phyloP scores from a whole-genome alignment of 805 yeast species.

The Wickerhamiella kurtzmanii region DNA sequence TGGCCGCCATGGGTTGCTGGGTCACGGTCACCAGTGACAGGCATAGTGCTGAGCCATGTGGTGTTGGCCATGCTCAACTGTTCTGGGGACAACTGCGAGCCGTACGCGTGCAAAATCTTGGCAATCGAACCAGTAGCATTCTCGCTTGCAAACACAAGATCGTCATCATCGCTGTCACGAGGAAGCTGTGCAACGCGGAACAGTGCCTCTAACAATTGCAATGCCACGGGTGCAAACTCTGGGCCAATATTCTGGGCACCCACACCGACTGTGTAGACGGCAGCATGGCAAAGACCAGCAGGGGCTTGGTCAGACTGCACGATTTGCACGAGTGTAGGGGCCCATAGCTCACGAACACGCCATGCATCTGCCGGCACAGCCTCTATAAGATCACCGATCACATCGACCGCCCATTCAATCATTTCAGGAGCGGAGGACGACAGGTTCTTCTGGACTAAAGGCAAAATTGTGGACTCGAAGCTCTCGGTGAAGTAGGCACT shows the following conservation, averaged over 20 bases:
- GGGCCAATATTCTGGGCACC: constrained; percentile 73
- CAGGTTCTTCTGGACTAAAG: constrained; percentile 48
- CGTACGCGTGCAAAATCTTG: constrained; percentile 56
- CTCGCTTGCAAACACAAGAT: constrained; percentile 76
- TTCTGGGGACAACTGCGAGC: constrained; percentile 36
- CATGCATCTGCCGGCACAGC: constrained; percentile 46
- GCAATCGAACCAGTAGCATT: constrained; percentile 73
- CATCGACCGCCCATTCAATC: constrained; percentile 65
- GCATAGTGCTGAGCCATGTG: constrained; percentile 73
- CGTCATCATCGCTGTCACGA: constrained; percentile 65
- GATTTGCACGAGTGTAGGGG: constrained; percentile 49
- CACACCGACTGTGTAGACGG: constrained; percentile 70
- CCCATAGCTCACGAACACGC: constrained; percentile 39
- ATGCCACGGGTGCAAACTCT: constrained; percentile 45
- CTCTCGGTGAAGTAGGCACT: constrained; percentile 38
- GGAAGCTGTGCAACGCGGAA: constrained; percentile 60
- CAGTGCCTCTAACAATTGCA: constrained; percentile 62
- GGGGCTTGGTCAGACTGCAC: constrained; percentile 14
- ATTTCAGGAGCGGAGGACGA: constrained; percentile 55
- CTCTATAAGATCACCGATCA: constrained; percentile 69
- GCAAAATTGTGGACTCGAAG: constrained; percentile 30
- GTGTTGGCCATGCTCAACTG: constrained; percentile 48
- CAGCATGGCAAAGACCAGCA: constrained; percentile 70
- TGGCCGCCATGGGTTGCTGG: constrained; percentile 77
- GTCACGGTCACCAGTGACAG: constrained; percentile 69